Evolutionary conservation across 305 asterid species (phyloP).

Genomic region (Andrographis paniculata): DNA sequence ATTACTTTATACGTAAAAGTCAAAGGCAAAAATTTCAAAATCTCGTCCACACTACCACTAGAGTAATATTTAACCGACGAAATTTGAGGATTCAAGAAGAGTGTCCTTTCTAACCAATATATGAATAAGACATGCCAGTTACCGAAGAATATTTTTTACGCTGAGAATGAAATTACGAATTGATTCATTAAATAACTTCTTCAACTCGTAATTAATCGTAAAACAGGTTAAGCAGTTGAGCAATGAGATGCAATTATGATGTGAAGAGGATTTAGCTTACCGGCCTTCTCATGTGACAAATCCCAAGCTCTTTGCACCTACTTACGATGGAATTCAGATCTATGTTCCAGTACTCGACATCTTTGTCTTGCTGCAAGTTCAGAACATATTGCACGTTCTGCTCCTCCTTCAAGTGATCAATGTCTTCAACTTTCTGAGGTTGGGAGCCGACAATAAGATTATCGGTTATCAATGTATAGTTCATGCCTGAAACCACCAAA

Average conservation of each 20-base stretch:
- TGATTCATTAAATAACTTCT: too few relatives aligned
- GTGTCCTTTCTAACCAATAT: too few relatives aligned
- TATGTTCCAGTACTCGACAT: slow-evolving; percentile 75
- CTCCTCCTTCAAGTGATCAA: slow-evolving; percentile 67
- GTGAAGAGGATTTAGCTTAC: slow-evolving; percentile 41
- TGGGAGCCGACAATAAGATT: slow-evolving; percentile 81
- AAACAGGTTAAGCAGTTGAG: not conserved
- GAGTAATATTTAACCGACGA: too few relatives aligned
- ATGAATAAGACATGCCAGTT: too few relatives aligned
- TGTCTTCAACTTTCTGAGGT: slow-evolving; percentile 81
- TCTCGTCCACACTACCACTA: too few relatives aligned
- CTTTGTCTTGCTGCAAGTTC: slow-evolving; percentile 85
- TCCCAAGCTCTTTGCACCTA: slow-evolving; percentile 56
- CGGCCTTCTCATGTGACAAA: slow-evolving; percentile 87
- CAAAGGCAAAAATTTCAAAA: too few relatives aligned
- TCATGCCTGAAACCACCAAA: slow-evolving; percentile 59
- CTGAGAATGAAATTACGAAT: too few relatives aligned
- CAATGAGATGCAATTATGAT: not conserved
- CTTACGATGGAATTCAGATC: slow-evolving; percentile 49
- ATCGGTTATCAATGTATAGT: slow-evolving; percentile 76
- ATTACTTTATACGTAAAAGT: too few relatives aligned
- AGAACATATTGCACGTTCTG: slow-evolving; percentile 64
- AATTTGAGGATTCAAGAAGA: too few relatives aligned
- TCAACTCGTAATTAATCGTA: not conserved
- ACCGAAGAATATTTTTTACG: too few relatives aligned